Base-by-base conservation (phyloP, 352 stramenopile species). In the Plasmopara muralis region DNA sequence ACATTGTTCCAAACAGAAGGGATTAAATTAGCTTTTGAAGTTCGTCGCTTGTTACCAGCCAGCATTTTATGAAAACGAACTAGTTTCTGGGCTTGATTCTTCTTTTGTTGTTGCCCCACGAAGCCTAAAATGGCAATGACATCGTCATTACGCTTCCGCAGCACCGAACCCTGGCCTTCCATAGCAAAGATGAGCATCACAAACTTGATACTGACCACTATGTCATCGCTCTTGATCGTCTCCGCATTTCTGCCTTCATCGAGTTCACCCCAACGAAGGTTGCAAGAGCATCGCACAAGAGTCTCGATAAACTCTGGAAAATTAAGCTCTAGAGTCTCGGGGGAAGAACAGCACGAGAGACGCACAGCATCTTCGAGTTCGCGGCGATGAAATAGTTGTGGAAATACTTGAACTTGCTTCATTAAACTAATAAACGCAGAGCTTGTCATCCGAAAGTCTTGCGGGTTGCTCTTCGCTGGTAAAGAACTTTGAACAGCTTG, bases 131-230 rank as follows among this genome's bases (percentile, higher is more conserved):
- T 65, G 2, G 78, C 64, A 18, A 72, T 57, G 29, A 89, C 46
- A 20, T 89, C 77, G 2, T 83, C 62, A 13, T 61, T 83, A 6
- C 74, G 62, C 50, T 79, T 82, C 14, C 70, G 70, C 12, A 89
- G 53, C 31, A 89, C 66, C 0, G 77, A 83, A 5, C 77, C 77
- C 40, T 58, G 67, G 3, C 77, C 77, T 63, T 89, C 77, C 75
- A 89, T 89, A 0, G 75, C 72, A n/a, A 89, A 89, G 12, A 89
- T 49, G 9, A 89, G 56, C 75, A 89, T 89, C 6, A 85, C 56
- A 40, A 89, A 89, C 44, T 82, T 79, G 30, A 89, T 61, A 5
- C 81, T 64, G 9, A 73, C 48, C 6, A 67, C 49, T 4, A 67
- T 72, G 9, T 66, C 60, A 15, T 31, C 39, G 13, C 6, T 35